These are phyloP conservation scores for Cordyceps javanica DNA, from an alignment of 2,329 filamentous ascomycete species.

Conservation along the genomic window DNA sequence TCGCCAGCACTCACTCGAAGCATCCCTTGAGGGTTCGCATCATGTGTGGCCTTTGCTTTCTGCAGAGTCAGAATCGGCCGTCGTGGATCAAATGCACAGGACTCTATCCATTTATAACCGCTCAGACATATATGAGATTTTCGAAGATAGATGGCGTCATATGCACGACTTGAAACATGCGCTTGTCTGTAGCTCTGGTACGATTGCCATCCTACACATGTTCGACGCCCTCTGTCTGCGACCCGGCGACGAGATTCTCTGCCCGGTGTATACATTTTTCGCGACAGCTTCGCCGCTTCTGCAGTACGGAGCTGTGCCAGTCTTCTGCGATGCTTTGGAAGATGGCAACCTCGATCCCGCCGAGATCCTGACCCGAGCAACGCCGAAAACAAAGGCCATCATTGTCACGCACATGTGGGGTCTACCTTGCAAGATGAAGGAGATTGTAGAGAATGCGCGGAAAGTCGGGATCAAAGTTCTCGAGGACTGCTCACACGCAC, in stretches of 20 bases:
- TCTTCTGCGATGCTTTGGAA: neutral
- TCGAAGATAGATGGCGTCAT: neutral
- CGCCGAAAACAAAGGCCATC: conserved; percentile 4
- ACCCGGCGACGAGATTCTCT: neutral
- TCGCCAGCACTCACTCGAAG: neutral
- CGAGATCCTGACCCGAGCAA: neutral
- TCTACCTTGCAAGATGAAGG: conserved; percentile 7
- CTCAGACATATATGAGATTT: neutral
- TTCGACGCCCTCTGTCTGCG: neutral
- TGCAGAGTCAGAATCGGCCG: neutral
- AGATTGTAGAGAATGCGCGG: neutral
- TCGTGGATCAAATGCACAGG: neutral
- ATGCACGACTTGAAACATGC: neutral
- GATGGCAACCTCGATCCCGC: neutral
- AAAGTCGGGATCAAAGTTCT: conserved; percentile 4
- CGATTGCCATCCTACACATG: neutral
- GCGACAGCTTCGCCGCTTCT: conserved; percentile 8
- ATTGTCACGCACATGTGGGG: conserved; percentile 14
- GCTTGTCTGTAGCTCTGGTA: neutral
- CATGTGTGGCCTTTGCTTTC: neutral
- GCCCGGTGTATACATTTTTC: neutral
- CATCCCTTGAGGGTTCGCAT: neutral
- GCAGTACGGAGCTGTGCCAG: conserved; percentile 5
- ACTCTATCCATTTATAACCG: neutral
- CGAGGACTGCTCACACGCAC: conserved; percentile 12